Percentiles rank a stretch among this genome's conserved stretches.
These are phyloP conservation scores for Globisporangium apiculatum DNA, from an alignment of 352 stramenopile genomes.

Conservation along the genomic window DNA sequence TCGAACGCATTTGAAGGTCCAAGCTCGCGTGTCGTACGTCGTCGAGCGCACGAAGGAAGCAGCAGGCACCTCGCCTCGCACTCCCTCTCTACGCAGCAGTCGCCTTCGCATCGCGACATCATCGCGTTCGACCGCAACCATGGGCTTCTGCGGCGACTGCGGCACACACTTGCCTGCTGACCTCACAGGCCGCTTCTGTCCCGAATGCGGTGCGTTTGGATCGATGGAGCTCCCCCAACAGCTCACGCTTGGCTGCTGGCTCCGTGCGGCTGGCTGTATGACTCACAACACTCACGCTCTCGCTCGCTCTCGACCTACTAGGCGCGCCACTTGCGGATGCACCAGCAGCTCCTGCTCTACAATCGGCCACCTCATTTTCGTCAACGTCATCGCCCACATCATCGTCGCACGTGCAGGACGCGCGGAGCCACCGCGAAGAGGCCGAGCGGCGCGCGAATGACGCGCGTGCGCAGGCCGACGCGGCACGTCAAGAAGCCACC, in stretches of 20 bases:
- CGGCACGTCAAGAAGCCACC: slow-evolving; percentile 32
- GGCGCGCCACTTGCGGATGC: slow-evolving; percentile 3
- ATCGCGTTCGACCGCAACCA: slow-evolving; percentile 11
- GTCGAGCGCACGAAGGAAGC: not conserved
- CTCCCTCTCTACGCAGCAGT: too few relatives aligned
- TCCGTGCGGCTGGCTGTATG: too few relatives aligned
- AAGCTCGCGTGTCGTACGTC: not conserved
- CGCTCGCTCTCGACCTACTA: not conserved
- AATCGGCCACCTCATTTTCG: not conserved
- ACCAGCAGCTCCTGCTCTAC: not conserved
- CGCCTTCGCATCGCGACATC: too few relatives aligned
- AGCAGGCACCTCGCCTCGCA: not conserved
- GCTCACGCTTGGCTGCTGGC: too few relatives aligned
- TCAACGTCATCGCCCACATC: not conserved
- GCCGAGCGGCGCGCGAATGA: slow-evolving; percentile 41
- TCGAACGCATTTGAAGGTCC: not conserved
- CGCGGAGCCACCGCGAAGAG: slow-evolving; percentile 31
- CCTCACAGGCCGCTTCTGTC: slow-evolving; percentile 56
- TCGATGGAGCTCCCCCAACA: not conserved
- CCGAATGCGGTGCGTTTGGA: slow-evolving; percentile 56
- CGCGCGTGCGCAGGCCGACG: slow-evolving; percentile 32
- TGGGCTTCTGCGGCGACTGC: slow-evolving; percentile 84
- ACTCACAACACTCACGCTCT: not conserved
- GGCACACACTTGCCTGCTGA: slow-evolving; percentile 52
- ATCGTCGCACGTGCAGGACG: slow-evolving; percentile 14